Evolutionary conservation across 805 yeast genomes (phyloP).

Genomic region (Saturnispora halmiae): DNA sequence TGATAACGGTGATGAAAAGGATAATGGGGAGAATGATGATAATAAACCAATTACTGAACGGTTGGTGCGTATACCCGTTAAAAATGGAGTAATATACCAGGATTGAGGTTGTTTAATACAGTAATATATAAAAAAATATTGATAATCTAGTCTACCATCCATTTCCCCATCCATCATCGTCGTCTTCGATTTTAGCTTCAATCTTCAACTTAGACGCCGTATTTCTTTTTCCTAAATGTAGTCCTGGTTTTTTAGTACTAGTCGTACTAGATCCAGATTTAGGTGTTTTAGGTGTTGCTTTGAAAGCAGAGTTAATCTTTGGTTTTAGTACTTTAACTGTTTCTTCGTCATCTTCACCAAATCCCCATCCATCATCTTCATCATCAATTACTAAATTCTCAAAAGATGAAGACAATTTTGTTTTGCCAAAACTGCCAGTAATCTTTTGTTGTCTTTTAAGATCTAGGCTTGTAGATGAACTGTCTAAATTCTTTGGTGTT

Average conservation of each 20-base stretch:
- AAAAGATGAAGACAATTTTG: conserved; percentile 2
- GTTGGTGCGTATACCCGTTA: conserved; percentile 48
- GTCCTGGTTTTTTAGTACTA: conserved; percentile 3
- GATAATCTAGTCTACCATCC: no score
- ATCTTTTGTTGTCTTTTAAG: not conserved
- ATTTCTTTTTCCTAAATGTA: conserved; percentile 2
- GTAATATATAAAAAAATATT: not conserved
- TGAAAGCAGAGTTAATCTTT: conserved; percentile 2
- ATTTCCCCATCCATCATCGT: conserved; percentile 39
- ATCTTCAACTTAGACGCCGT: conserved; percentile 25
- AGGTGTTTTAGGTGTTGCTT: not conserved
- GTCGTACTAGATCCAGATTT: not conserved
- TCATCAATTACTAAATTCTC: conserved; percentile 14
- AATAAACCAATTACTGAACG: conserved; percentile 53
- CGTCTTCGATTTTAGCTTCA: conserved; percentile 26
- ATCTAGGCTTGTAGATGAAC: no score
- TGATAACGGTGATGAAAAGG: not conserved
- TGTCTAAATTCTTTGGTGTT: no score
- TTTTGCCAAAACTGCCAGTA: not conserved
- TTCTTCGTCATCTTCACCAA: conserved; percentile 21
- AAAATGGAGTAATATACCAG: conserved; percentile 30
- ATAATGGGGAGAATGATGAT: no score
- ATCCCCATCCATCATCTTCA: conserved; percentile 27
- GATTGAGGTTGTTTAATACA: not conserved
- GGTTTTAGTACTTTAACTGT: conserved; percentile 6